Evolutionary conservation across 2,329 filamentous ascomycete genomes (phyloP), one percentile per base, ranked within the genome.

Genomic region (Microascus cirrosus): DNA sequence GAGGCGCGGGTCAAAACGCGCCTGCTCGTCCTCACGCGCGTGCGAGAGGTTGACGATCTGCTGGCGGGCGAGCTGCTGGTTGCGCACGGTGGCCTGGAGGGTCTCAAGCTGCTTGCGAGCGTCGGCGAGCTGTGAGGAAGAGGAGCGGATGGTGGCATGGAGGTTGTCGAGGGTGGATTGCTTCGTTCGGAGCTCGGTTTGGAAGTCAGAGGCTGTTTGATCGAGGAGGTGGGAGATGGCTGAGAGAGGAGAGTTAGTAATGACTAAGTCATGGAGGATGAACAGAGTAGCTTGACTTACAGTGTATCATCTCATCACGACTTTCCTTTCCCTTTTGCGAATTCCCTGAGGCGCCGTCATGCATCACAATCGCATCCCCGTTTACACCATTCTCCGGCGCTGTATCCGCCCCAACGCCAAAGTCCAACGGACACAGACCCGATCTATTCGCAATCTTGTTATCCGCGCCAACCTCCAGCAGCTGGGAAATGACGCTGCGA

Each of bases 391-490:
- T 70, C 13, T 75, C 71, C 13, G 79, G 77, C 2, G 70, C 68
- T 15, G 72, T 73, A 55, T 90, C 87, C 11, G 83, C 83, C 5
- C 90, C 90, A 32, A 97, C 90, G 10, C 93, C 93, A 73, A 99
- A 99, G 69, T 97, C 94, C n/a, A 91, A 79, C 1, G 94, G 92
- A 45, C 90, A 82, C 13, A 97, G 78, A 22, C 93, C 92, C 52
- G 92, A 92, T 54, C 91, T 85, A 66, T 99, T 99, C 6, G 90
- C 82, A 66, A 97, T 92, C 57, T 87, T 84, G n/a, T 91, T 87
- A 69, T 97, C 91, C 1, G 94, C 94, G 59, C 93, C 91, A 51
- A 99, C 92, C 71, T 99, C 94, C 12, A 97, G 78, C 35, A 99
- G 77, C 68, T 99, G 94, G n/a, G 91, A 93, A 59, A 97, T 95